Conservation (phyloP, 2,329 filamentous ascomycete species). For the Epicoccum sorghinum region DNA sequence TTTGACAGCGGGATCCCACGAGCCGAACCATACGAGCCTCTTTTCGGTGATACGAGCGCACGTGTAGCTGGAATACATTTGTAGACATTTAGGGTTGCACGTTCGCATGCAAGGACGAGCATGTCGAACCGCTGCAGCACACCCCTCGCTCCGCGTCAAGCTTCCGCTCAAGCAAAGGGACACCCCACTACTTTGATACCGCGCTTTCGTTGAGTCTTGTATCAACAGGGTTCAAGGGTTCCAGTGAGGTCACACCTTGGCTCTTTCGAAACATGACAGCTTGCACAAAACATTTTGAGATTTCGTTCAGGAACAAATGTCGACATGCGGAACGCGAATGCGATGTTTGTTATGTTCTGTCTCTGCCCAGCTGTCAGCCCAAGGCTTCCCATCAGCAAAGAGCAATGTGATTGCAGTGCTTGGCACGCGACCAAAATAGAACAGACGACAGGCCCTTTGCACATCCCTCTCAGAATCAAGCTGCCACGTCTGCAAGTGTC, state of each 20-base stretch:
- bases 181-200: slow-evolving; percentile 9
- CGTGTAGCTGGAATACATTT: slow-evolving; percentile 3
- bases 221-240: slow-evolving; percentile 6
- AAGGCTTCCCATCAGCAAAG: background rate
- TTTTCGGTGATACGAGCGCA: slow-evolving; percentile 2
- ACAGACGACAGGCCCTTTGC: slow-evolving; percentile 2
- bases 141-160: background rate
- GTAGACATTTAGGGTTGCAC: background rate
- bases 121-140: background rate
- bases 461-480: background rate
- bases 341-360: background rate
- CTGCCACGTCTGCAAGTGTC: slow-evolving; percentile 3
- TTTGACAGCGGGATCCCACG: slow-evolving; percentile 20
- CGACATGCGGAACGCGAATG: background rate
- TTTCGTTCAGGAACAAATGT: background rate
- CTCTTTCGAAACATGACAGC: background rate
- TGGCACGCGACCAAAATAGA: slow-evolving; percentile 9
- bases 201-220: slow-evolving; percentile 9
- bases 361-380: background rate
- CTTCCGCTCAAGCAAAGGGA: slow-evolving; percentile 2
- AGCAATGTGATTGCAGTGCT: slow-evolving; percentile 1
- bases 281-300: background rate
- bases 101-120: slow-evolving; percentile 8
- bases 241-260: background rate
- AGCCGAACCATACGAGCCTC: slow-evolving; percentile 10